Conservation (phyloP, 768 basidiomycete genomes). For the Tephrocybe sp. region DNA sequence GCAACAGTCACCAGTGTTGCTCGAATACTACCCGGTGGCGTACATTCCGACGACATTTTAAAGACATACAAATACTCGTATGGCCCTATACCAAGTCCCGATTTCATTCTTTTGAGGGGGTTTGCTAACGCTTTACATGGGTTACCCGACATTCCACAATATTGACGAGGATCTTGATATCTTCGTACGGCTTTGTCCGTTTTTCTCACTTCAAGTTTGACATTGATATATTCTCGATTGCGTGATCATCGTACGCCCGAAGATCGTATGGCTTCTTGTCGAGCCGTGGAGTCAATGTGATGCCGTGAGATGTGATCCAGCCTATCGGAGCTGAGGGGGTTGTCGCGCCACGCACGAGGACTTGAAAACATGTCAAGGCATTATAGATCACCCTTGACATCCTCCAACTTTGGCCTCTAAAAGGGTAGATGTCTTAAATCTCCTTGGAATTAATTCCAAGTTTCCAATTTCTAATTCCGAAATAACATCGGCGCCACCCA, state of each 20-base stretch:
- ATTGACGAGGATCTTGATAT: conserved; percentile 89
- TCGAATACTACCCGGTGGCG: conserved; percentile 62
- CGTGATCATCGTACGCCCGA: conserved; percentile 86
- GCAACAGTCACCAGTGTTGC: conserved; percentile 55
- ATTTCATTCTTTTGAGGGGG: not conserved
- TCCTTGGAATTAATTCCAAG: too few relatives aligned
- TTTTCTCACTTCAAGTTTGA: conserved; percentile 85
- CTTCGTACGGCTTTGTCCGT: conserved; percentile 87
- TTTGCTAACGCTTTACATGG: too few relatives aligned
- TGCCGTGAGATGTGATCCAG: too few relatives aligned
- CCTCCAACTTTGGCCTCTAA: too few relatives aligned
- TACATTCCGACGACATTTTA: conserved; percentile 36
- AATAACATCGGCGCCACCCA: too few relatives aligned
- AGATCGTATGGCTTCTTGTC: conserved; percentile 92
- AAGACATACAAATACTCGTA: conserved; percentile 38
- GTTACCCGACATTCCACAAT: conserved; percentile 68
- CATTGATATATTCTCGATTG: conserved; percentile 88
- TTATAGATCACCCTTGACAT: too few relatives aligned
- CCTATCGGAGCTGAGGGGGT: too few relatives aligned
- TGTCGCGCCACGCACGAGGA: too few relatives aligned
- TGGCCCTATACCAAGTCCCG: conserved; percentile 41
- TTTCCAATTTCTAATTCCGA: too few relatives aligned
- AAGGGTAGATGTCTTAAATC: too few relatives aligned
- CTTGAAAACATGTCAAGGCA: too few relatives aligned
- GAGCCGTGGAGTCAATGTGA: conserved; percentile 89